Conservation (phyloP, 2,329 filamentous ascomycete species). For the Xylaria sp. region DNA sequence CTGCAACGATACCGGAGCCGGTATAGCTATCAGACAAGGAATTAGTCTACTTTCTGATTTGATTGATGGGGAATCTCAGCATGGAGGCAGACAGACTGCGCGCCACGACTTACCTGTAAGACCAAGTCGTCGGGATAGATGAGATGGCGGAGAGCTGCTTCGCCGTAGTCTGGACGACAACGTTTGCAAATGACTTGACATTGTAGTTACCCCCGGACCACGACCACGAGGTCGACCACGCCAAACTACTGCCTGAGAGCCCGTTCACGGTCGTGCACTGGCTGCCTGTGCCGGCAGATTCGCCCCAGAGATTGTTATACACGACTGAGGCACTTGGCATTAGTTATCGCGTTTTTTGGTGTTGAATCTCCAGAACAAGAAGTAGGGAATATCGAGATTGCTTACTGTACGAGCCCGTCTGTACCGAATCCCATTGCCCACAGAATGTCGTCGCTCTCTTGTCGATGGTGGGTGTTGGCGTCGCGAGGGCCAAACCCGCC, state of each 20-base stretch:
- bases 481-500: conserved; percentile 30
- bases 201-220: conserved; percentile 55
- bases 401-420: conserved; percentile 54
- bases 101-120: conserved; percentile 51
- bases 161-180: conserved; percentile 50
- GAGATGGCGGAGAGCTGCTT: conserved; percentile 52
- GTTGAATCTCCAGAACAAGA: not conserved
- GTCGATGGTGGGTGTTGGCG: conserved; percentile 38
- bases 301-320: conserved; percentile 66
- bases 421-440: conserved; percentile 43
- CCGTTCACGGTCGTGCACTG: conserved; percentile 58
- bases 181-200: conserved; percentile 62
- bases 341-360: not conserved
- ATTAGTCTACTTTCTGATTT: not conserved
- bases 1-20: conserved; percentile 60
- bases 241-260: conserved; percentile 50
- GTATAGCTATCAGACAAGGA: conserved; percentile 54
- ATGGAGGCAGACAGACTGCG: not conserved
- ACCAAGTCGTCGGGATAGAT: conserved; percentile 53
- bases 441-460: conserved; percentile 41
- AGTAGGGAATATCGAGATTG: not conserved
- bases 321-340: conserved; percentile 43
- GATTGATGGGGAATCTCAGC: not conserved
- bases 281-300: conserved; percentile 52
- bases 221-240: conserved; percentile 58